Base-by-base conservation (phyloP, 2,329 filamentous ascomycete species). In the Aplosporella prunicola region DNA sequence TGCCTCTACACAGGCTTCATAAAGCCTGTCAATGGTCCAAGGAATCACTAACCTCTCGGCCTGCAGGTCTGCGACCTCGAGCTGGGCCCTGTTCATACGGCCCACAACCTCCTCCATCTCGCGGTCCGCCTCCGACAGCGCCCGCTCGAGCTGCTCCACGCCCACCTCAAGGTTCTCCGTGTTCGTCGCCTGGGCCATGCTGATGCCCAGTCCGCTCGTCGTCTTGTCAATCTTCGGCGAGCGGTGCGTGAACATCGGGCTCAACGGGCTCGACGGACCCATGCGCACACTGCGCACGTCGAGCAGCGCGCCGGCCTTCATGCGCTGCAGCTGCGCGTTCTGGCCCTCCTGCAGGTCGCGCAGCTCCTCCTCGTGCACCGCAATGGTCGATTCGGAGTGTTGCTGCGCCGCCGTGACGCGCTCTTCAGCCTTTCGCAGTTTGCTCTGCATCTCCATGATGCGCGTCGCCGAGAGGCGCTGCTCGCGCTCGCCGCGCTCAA, bases 51-150 rank as follows among this genome's bases (percentile, higher is more conserved):
- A 66, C 58, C 76, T 71, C 60, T 82, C 75, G 47, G 76, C 75
- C 59, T 88, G 83, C 41, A 93, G 67, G 53, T 84, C 75, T 52
- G 82, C 76, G 40, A 91, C 84, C 61, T 88, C 82, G 49, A 88
- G 83, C 63, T 91, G 84, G 8, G 83, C 82, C 48, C 70, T 68
- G 61, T 85, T 89, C 79, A 93, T 89, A 45, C 81, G 72, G 43
- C 78, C 70, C 6, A 93, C 82, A 6, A 91, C 84, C 58, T 85
- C 78, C 53, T 85, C 77, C 82, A 91, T 89, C 62, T 89, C 83
- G 33, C 67, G 66, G 51, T 91, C 85, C 11, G 85, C 82, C 46
- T 85, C 75, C 5, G 72, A 63, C 9, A 93, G 68, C 11, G 88
- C 81, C 50, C 76, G 79, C 66, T 98, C 91, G 3, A 98, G 75